Percentiles rank a stretch among this genome's conserved stretches.
phyloP scores from a whole-genome alignment of 176 grass and related monocot species.

The Pontederia paniculata region DNA sequence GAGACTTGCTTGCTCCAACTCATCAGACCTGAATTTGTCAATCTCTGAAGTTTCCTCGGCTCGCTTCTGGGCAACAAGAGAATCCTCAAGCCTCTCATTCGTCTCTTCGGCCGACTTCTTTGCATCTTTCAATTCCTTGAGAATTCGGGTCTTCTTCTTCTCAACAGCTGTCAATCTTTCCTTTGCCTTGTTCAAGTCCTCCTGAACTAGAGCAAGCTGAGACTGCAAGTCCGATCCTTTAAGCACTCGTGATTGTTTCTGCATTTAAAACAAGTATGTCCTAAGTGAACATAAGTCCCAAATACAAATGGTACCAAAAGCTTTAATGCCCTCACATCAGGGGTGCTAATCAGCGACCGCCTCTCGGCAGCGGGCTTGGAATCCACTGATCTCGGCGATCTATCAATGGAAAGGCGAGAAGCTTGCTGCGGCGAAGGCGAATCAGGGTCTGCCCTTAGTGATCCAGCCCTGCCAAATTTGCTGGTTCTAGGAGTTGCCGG shows the following conservation, averaged over 20 bases:
- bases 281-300: not conserved
- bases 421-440: conserved; percentile 46
- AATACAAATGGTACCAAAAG: too few relatives aligned
- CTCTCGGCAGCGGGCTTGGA: conserved; percentile 57
- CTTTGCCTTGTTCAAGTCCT: conserved; percentile 47
- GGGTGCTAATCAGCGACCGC: conserved; percentile 57
- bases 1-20: conserved; percentile 49
- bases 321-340: conserved; percentile 45
- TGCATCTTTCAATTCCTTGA: conserved; percentile 38
- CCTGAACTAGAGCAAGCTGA: conserved; percentile 33
- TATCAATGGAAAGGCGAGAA: conserved; percentile 67
- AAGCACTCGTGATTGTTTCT: conserved; percentile 32
- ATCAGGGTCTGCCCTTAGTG: conserved; percentile 46
- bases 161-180: conserved; percentile 35
- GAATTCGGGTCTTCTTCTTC: conserved; percentile 29
- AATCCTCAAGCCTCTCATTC: conserved; percentile 37
- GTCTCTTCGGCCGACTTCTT: conserved; percentile 33
- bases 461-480: conserved; percentile 33
- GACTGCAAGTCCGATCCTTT: conserved; percentile 55
- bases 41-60: conserved; percentile 65
- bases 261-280: conserved; percentile 10
- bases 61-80: conserved; percentile 27
- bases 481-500: conserved; percentile 60
- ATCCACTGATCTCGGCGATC: conserved; percentile 68
- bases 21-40: conserved; percentile 55